These are phyloP conservation scores for Plenodomus tracheiphilus DNA, from an alignment of 2,329 filamentous ascomycete species.

Conservation along the genomic window DNA sequence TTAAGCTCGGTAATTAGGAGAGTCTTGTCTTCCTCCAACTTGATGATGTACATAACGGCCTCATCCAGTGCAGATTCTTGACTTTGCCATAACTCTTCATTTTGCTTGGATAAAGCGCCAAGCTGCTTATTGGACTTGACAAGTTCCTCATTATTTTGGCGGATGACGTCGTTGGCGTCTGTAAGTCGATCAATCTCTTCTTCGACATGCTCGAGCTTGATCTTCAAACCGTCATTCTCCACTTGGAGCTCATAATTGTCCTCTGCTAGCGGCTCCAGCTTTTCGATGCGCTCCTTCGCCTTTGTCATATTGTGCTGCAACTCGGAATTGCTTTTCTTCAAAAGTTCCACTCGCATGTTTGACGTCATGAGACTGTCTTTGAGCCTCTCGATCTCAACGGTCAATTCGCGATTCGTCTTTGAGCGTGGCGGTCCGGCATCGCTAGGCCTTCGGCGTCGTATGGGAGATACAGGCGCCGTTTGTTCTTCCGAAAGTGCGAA, in stretches of 20 bases:
- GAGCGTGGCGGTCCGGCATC: constrained; percentile 27
- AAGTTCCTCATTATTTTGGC: constrained; percentile 18
- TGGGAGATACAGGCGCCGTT: constrained; percentile 31
- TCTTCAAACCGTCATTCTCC: constrained; percentile 24
- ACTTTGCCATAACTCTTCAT: constrained; percentile 27
- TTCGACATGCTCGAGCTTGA: constrained; percentile 24
- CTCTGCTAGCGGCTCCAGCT: constrained; percentile 31
- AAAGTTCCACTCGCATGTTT: constrained; percentile 36
- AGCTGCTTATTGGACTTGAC: constrained; percentile 27
- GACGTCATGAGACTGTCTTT: constrained; percentile 33
- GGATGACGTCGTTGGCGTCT: constrained; percentile 19
- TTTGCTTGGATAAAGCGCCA: constrained; percentile 32
- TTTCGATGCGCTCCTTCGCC: constrained; percentile 28
- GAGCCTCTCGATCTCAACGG: constrained; percentile 29
- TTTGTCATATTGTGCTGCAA: constrained; percentile 30
- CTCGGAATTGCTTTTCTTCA: constrained; percentile 36
- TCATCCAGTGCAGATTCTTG: constrained; percentile 36
- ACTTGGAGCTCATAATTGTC: constrained; percentile 30
- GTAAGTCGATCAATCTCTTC: constrained; percentile 20
- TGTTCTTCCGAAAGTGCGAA: constrained; percentile 39
- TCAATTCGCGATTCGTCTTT: constrained; percentile 35
- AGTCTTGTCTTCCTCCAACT: constrained; percentile 32
- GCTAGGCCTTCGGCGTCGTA: constrained; percentile 31
- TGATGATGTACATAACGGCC: constrained; percentile 38
- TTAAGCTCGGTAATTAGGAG: constrained; percentile 26